These are phyloP conservation scores for Epichloe uncinata DNA, from an alignment of 2,329 filamentous ascomycete species.

Conservation along the genomic window DNA sequence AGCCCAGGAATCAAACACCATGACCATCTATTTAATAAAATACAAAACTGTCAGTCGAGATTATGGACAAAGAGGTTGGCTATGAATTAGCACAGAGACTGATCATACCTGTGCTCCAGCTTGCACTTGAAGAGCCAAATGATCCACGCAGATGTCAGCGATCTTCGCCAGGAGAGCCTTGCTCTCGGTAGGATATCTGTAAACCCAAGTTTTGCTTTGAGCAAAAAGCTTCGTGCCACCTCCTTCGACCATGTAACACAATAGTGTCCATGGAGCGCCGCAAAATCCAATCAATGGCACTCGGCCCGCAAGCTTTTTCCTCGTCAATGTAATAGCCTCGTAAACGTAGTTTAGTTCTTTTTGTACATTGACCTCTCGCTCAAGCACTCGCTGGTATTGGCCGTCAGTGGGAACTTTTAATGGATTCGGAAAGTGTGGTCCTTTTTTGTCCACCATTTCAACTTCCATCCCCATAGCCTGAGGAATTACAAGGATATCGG, in stretches of 20 bases:
- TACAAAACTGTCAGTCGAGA: not conserved
- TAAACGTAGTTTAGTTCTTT: slow-evolving; percentile 88
- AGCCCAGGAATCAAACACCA: slow-evolving; percentile 98
- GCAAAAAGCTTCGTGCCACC: slow-evolving; percentile 92
- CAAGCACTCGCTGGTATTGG: slow-evolving; percentile 69
- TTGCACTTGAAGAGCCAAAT: slow-evolving; percentile 80
- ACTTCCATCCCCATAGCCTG: slow-evolving; percentile 98
- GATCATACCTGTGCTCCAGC: slow-evolving; percentile 70
- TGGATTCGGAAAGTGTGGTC: slow-evolving; percentile 83
- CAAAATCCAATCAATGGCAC: slow-evolving; percentile 95
- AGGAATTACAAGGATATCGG: slow-evolving; percentile 92
- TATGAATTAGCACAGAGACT: not conserved
- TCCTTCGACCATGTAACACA: slow-evolving; percentile 99
- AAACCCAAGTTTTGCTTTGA: slow-evolving; percentile 93
- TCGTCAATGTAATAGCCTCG: slow-evolving; percentile 81
- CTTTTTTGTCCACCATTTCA: slow-evolving; percentile 96
- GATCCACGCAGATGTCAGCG: slow-evolving; percentile 85
- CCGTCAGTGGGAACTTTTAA: slow-evolving; percentile 65
- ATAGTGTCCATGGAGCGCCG: slow-evolving; percentile 88
- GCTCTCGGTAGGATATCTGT: slow-evolving; percentile 68
- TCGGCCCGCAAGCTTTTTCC: slow-evolving; percentile 73
- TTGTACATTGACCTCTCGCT: slow-evolving; percentile 68
- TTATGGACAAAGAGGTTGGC: not conserved
- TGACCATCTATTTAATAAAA: slow-evolving; percentile 49
- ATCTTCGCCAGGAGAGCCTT: slow-evolving; percentile 83